These are phyloP conservation scores for Dalechampia spathulata DNA, from an alignment of 441 rosid genomes.

Conservation along the genomic window DNA sequence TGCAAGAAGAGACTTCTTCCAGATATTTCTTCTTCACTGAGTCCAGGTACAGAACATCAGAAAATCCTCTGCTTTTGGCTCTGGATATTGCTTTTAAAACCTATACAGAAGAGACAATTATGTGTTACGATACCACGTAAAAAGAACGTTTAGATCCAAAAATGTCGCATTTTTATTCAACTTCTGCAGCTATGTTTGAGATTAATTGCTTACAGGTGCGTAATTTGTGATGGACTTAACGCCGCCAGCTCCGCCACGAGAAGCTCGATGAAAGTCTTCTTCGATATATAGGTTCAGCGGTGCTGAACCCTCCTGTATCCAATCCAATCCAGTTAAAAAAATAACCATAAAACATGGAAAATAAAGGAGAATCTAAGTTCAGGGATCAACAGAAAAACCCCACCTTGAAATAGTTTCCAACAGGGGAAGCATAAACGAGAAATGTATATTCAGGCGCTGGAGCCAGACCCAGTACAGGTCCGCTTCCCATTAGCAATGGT, in stretches of 20 bases:
- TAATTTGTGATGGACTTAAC: slow-evolving; percentile 24
- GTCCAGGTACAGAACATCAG: slow-evolving; percentile 82
- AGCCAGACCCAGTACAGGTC: slow-evolving; percentile 32
- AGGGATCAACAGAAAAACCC: background rate
- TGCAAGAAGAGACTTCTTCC: slow-evolving; percentile 90
- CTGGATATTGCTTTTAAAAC: slow-evolving; percentile 52
- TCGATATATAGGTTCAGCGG: slow-evolving; percentile 33
- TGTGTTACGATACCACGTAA: background rate
- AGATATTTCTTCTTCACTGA: slow-evolving; percentile 48
- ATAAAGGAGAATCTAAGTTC: background rate
- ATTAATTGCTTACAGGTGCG: slow-evolving; percentile 20
- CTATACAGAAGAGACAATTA: background rate
- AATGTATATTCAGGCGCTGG: slow-evolving; percentile 42
- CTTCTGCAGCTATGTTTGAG: background rate
- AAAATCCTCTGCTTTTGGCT: slow-evolving; percentile 72
- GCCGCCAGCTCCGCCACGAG: slow-evolving; percentile 33
- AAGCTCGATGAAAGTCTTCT: slow-evolving; percentile 31
- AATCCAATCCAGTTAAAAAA: too few species aligned
- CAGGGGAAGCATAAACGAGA: slow-evolving; percentile 39
- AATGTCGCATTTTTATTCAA: too few species aligned
- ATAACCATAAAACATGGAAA: background rate
- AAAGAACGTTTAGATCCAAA: background rate
- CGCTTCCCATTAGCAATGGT: slow-evolving; percentile 40
- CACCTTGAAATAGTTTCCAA: slow-evolving; percentile 33
- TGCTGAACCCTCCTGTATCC: slow-evolving; percentile 25